phyloP scores from a whole-genome alignment of 2,329 filamentous ascomycete genomes.

The Teratosphaeria gauchensis region DNA sequence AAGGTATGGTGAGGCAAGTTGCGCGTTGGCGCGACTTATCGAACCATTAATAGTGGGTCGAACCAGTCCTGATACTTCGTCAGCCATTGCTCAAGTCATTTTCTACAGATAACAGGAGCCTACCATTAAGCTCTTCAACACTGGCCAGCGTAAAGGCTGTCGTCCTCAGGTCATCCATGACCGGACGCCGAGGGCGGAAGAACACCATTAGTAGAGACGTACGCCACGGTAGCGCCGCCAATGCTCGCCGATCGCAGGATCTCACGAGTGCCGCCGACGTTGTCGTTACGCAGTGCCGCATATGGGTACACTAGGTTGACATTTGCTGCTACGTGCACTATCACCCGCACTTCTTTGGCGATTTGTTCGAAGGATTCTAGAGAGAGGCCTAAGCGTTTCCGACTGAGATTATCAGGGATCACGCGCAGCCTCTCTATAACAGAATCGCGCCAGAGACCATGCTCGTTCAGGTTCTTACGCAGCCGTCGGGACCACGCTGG shows the following conservation, averaged over 20 bases:
- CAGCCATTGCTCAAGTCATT: too few species aligned
- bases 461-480: slow-evolving; percentile 63
- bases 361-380: slow-evolving; percentile 57
- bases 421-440: slow-evolving; percentile 72
- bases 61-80: too few species aligned
- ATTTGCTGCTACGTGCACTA: slow-evolving; percentile 67
- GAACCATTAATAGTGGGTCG: too few species aligned
- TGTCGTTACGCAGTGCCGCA: slow-evolving; percentile 62
- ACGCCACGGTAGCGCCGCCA: slow-evolving; percentile 62
- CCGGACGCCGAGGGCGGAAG: slow-evolving; percentile 54
- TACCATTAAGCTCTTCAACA: slow-evolving; percentile 51
- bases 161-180: slow-evolving; percentile 61
- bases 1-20: too few species aligned
- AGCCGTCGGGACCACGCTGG: slow-evolving; percentile 34
- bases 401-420: slow-evolving; percentile 61
- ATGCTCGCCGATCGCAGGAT: slow-evolving; percentile 60
- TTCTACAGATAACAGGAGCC: too few species aligned
- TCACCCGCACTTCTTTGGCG: slow-evolving; percentile 57
- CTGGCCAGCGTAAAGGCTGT: slow-evolving; percentile 58
- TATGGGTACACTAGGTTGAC: slow-evolving; percentile 78
- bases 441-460: slow-evolving; percentile 66
- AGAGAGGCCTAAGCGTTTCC: slow-evolving; percentile 58
- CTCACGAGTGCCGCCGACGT: slow-evolving; percentile 70
- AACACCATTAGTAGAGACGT: slow-evolving; percentile 73
- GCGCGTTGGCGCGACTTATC: too few species aligned